Conservation (phyloP, 2,329 filamentous ascomycete genomes). For the Diaporthe capsici region DNA sequence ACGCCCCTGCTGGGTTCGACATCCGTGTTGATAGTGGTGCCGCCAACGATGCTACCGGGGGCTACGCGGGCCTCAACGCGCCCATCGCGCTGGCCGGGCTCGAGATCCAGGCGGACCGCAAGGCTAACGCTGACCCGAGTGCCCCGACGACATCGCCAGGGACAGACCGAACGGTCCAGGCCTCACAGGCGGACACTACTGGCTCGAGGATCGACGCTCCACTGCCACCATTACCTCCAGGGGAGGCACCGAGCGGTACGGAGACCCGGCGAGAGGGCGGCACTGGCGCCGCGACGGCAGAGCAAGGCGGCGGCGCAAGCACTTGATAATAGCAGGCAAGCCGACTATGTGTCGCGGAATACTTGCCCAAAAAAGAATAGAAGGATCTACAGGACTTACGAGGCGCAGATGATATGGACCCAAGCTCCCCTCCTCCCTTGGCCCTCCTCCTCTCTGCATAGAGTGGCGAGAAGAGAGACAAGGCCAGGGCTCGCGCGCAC, state of each 20-base stretch:
- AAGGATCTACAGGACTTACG: constrained; percentile 31
- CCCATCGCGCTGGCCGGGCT: constrained; percentile 40
- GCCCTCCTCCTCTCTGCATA: neutral
- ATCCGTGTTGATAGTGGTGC: neutral
- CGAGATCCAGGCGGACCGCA: constrained; percentile 36
- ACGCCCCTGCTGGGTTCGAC: neutral
- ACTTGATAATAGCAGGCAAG: neutral
- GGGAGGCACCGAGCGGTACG: neutral
- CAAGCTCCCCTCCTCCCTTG: neutral
- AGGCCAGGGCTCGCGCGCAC: neutral
- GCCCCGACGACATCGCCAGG: neutral
- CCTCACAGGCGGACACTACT: constrained; percentile 6
- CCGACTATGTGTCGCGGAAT: neutral
- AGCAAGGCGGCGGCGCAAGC: neutral
- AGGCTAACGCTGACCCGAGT: constrained; percentile 25
- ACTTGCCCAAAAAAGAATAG: constrained; percentile 2
- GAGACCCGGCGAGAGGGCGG: neutral
- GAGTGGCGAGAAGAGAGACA: constrained; percentile 13
- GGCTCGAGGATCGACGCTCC: constrained; percentile 16
- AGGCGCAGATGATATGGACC: neutral
- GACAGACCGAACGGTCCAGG: constrained; percentile 18
- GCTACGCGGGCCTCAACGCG: constrained; percentile 19
- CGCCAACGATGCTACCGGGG: constrained; percentile 3
- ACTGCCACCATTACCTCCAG: constrained; percentile 19
- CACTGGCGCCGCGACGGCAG: neutral